phyloP scores from a whole-genome alignment of 352 stramenopile genomes.

The Phytophthora europaea region DNA sequence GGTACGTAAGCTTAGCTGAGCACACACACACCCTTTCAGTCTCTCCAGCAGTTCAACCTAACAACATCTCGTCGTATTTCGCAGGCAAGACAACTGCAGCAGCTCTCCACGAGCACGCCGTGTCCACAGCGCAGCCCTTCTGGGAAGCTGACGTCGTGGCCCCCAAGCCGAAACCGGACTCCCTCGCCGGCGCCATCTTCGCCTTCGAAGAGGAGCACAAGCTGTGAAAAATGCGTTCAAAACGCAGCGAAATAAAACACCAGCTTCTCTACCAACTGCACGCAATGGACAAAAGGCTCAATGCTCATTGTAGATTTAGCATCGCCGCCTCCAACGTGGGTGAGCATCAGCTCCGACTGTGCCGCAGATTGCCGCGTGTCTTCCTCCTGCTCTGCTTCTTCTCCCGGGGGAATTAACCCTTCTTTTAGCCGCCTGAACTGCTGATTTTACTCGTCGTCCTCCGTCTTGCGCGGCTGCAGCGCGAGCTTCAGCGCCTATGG shows the following conservation, averaged over 20 bases:
- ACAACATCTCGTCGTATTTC: not conserved
- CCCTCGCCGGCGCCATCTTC: constrained; percentile 62
- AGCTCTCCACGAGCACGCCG: constrained; percentile 56
- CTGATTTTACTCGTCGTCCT: constrained; percentile 58
- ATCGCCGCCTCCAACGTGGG: not conserved
- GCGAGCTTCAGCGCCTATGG: constrained; percentile 71
- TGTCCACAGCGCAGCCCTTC: constrained; percentile 44
- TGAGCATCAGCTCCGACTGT: not conserved
- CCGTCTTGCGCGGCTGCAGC: constrained; percentile 59
- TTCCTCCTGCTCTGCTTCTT: constrained; percentile 8
- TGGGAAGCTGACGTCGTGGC: constrained; percentile 70
- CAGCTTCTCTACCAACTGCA: not conserved
- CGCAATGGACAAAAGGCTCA: constrained; percentile 13
- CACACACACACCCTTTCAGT: no score
- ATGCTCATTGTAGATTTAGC: constrained; percentile 24
- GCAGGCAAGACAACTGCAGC: constrained; percentile 78
- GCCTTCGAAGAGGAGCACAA: constrained; percentile 44
- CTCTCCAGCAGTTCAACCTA: not conserved
- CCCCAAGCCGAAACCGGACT: constrained; percentile 63
- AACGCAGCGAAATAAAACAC: not conserved
- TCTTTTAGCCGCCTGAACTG: not conserved
- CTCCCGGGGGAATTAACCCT: not conserved
- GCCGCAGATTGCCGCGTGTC: not conserved
- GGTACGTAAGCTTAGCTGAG: constrained; percentile 37
- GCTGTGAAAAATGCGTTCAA: constrained; percentile 7